A percentile compares a stretch with the other conserved stretches of the same genome.
Conservation (phyloP, 2,329 filamentous ascomycete genomes). For the Aspergillus glaucus region DNA sequence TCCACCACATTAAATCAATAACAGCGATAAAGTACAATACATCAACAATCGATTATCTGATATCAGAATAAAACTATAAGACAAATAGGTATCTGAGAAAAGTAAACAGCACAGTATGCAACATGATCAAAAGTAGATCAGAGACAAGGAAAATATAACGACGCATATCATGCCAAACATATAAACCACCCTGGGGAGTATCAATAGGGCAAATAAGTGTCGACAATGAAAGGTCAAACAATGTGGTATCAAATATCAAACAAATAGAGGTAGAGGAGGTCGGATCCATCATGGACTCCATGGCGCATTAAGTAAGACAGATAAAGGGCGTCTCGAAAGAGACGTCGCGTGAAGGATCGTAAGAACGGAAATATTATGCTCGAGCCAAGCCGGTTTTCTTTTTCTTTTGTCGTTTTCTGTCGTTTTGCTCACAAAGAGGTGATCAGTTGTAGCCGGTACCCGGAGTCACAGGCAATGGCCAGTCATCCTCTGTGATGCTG, state of each 20-base stretch:
- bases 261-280: neutral
- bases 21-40: neutral
- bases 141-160: constrained; percentile 3
- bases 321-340: neutral
- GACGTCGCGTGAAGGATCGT: neutral
- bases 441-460: constrained; percentile 25
- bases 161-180: constrained; percentile 5
- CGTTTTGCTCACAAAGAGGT: neutral
- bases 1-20: no score
- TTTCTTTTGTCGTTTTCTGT: no score
- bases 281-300: neutral
- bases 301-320: neutral
- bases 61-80: constrained; percentile 23
- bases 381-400: neutral
- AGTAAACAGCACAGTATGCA: constrained; percentile 11
- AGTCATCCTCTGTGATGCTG: constrained; percentile 98
- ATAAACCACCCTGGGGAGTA: constrained; percentile 3
- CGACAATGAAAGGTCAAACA: constrained; percentile 8
- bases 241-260: constrained; percentile 10
- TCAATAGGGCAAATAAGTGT: neutral
- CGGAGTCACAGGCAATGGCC: constrained; percentile 56
- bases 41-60: constrained; percentile 13
- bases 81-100: constrained; percentile 30
- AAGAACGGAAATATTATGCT: constrained; percentile 3
- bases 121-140: constrained; percentile 5